Base-by-base conservation (phyloP, 371 early-diverging fungal genomes). In the Mucor circinelloides region DNA sequence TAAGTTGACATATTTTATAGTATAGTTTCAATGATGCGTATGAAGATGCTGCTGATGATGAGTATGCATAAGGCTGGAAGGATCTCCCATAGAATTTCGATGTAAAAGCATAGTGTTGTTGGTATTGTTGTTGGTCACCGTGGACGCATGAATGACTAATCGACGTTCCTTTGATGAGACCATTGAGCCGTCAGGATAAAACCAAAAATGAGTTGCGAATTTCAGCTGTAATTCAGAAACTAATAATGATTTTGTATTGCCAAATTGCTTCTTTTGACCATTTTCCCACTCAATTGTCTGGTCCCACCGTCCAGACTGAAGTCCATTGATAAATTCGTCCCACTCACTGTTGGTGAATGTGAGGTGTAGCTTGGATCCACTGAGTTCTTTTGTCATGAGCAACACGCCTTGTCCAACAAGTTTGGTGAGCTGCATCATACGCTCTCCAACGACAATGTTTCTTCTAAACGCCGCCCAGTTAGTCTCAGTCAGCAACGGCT, bases 391-490 rank as follows among this genome's bases (percentile, higher is more conserved):
- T 44, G 81, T 83, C 78, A 83, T 79, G 34, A 83, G 63, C 19
- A 83, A 42, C 6, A 75, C 70, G 38, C 83, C 83, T 67, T 81
- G 81, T 12, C 83, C 83, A 4, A 81, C 67, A 3, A 72, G 62
- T 52, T 81, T 79, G 34, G 77, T 74, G 59, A 81, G 59, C 19
- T 83, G 83, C 75, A 76, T 76, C 70, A 81, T 83, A 0, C 83
- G 77, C 55, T 83, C 81, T 7, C 83, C 81, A 9, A 83, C 83
- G 2, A 83, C 78, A 54, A 83, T 79, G 38, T 83, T 83, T 23
- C 83, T 71, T 66, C 83, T 69, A 31, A 83, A 83, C 5, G 83
- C 81, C 4, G 83, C 79, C 83, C 83, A 83, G 57, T 83, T 83
- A 5, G 78, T 76, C 36, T 77, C 79, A 17, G 71, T 75, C 64